Base-by-base conservation (phyloP, 495 filamentous ascomycete species). In the Pyrenula aspistea region DNA sequence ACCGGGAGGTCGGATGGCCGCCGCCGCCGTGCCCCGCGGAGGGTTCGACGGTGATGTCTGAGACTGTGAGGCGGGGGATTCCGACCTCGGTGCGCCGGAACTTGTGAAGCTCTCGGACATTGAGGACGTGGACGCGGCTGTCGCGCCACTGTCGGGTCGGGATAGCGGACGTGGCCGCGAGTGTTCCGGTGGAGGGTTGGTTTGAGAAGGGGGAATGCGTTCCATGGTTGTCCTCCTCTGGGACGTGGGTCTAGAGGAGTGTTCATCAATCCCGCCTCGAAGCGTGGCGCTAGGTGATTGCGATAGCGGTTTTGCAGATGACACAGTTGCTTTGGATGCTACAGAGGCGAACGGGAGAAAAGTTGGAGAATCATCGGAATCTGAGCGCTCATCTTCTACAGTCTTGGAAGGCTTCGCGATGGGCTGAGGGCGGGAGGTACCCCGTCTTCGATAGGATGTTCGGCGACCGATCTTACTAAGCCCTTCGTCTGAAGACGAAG, bases 301-400 rank as follows among this genome's bases (percentile, higher is more conserved):
- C 48, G 53, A 64, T 1, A 68, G 56, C 2, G 65, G 58, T 4
- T 65, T 64, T 22, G 66, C 55, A 0, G 56, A 59, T 22, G 58
- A 60, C 25, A 55, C 69, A 25, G 31, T 42, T 15, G 15, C 31
- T 42, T 15, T 42, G 8, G 31, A 42, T 53, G 61, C 20, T 64
- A 68, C 25, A 60, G 70, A 42, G 56, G 63, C 60, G 61, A 88
- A 81, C 0, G 91, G 89, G 1, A 93, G 76, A 62, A 92, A 95
- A 0, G 87, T 83, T 1, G 87, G 87, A 0, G 73, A 67, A 25
- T 81, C 78, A 47, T 69, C 69, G 12, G 80, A 78, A 10, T 78
- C 76, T 4, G 31, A 42, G 15, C 8, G 31, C 10, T 77, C 73
- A 31, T 74, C 69, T 3, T 75, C 69, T 11, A 15, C 73, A 69